These are phyloP conservation scores for Populus alba DNA, from an alignment of 345 rosid genomes.

Conservation along the genomic window DNA sequence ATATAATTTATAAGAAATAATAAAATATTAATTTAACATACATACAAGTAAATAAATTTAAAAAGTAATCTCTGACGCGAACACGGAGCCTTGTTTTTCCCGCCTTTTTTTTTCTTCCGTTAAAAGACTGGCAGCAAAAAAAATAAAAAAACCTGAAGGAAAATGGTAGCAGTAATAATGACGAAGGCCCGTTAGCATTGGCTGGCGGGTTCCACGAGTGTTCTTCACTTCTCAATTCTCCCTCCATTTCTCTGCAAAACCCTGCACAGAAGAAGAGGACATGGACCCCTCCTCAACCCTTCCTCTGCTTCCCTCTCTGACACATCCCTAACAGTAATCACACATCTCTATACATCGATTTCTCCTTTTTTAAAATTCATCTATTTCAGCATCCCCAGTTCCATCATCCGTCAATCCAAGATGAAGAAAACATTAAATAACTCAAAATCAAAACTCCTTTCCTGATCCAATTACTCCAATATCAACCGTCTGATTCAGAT, in stretches of 20 bases:
- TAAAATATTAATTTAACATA: too few relatives aligned
- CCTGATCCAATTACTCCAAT: constrained; percentile 11
- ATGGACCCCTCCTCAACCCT: neutral
- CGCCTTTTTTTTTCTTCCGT: neutral
- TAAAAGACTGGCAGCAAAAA: neutral
- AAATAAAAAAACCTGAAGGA: neutral
- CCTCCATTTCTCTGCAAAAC: constrained; percentile 6
- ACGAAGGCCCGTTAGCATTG: constrained; percentile 12
- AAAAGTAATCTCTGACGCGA: too few relatives aligned
- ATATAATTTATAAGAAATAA: too few relatives aligned
- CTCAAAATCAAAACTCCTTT: neutral
- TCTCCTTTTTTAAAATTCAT: neutral
- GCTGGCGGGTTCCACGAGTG: constrained; percentile 52
- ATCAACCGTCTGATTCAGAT: constrained; percentile 42
- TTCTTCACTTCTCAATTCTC: constrained; percentile 27
- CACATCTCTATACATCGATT: constrained; percentile 26
- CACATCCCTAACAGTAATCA: constrained; percentile 13
- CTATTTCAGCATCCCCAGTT: constrained; percentile 24
- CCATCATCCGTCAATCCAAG: neutral
- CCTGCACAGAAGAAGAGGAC: constrained; percentile 11
- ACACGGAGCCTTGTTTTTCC: neutral
- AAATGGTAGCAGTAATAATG: neutral
- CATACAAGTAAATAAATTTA: too few relatives aligned
- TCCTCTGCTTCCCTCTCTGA: constrained; percentile 2
- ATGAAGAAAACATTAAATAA: neutral